Percentiles rank a stretch among this genome's conserved stretches.
phyloP scores from a whole-genome alignment of 495 filamentous ascomycete species.

The Podospora conica region DNA sequence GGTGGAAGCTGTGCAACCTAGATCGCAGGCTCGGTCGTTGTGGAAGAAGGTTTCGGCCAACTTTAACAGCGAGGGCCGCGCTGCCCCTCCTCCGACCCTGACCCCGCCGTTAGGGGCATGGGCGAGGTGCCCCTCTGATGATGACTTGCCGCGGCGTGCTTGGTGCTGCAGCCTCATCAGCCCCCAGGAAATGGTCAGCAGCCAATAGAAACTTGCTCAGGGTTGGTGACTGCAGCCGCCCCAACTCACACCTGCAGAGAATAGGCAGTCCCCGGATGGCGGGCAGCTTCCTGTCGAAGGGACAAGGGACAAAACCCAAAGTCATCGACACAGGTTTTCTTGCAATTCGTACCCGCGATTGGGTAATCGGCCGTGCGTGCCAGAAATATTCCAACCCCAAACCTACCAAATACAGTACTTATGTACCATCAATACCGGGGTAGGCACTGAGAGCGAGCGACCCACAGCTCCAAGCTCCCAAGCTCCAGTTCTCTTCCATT shows the following conservation, averaged over 20 bases:
- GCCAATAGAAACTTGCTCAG: slow-evolving; percentile 53
- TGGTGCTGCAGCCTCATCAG: slow-evolving; percentile 2
- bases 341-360: background rate
- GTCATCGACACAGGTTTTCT: background rate
- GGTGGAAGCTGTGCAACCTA: background rate
- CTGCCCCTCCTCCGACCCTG: background rate
- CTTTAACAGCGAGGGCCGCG: no score
- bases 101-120: no score
- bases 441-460: background rate
- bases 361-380: background rate
- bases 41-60: no score
- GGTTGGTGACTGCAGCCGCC: slow-evolving; percentile 35
- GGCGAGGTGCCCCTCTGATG: background rate
- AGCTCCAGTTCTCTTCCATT: background rate
- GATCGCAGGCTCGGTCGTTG: background rate
- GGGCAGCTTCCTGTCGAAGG: background rate
- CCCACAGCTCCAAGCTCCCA: background rate
- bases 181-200: slow-evolving; percentile 5
- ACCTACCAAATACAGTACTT: no score
- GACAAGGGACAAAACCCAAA: no score
- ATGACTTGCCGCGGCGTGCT: background rate
- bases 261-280: no score
- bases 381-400: background rate
- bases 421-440: background rate
- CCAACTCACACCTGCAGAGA: slow-evolving; percentile 10